These are phyloP conservation scores for Orobanche coerulescens DNA, from an alignment of 257 asterid species.

Conservation along the genomic window DNA sequence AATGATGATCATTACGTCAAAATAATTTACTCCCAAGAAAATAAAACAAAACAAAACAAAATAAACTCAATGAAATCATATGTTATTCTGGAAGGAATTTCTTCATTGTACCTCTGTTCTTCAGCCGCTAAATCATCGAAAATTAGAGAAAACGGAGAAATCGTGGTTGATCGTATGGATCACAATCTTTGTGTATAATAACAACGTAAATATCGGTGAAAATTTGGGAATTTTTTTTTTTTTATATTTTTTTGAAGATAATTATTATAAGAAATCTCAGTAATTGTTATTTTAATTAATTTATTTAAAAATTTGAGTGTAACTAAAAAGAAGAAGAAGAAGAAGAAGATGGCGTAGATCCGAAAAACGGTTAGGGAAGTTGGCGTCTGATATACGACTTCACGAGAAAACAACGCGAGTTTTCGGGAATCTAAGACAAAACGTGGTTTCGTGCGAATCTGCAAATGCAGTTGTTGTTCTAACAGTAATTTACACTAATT, in stretches of 20 bases:
- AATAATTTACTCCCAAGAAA: too few relatives aligned
- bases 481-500: too few relatives aligned
- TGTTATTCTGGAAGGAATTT: conserved; percentile 1
- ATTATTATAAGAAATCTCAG: neutral
- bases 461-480: too few relatives aligned
- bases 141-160: conserved; percentile 5
- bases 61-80: conserved; percentile 24
- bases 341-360: conserved; percentile 36
- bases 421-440: neutral
- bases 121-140: conserved; percentile 17
- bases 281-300: too few relatives aligned
- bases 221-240: neutral
- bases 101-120: conserved; percentile 14
- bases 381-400: conserved; percentile 24
- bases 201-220: neutral
- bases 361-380: conserved; percentile 40
- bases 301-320: too few relatives aligned
- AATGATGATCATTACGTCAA: too few relatives aligned
- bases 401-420: conserved; percentile 1
- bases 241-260: neutral
- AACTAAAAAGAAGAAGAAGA: too few relatives aligned
- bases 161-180: conserved; percentile 10
- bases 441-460: too few relatives aligned
- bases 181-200: neutral
- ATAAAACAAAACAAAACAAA: neutral